Base-by-base conservation (phyloP, 2,329 filamentous ascomycete species). In the Arthrobotrys conoides region DNA sequence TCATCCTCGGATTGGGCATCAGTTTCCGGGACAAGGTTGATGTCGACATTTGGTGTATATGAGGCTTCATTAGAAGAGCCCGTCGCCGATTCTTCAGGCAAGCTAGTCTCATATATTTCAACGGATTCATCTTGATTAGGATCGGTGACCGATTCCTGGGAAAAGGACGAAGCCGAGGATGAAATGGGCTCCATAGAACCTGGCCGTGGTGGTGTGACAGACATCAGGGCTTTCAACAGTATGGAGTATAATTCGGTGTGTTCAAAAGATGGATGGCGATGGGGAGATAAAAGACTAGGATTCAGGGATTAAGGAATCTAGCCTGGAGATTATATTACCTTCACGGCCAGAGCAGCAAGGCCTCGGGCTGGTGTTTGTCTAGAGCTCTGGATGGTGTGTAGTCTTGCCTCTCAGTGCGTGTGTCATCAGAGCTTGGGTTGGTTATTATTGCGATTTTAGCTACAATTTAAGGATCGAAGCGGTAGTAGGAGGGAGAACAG, bases 111-210 rank as follows among this genome's bases (percentile, higher is more conserved):
- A 61, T 38, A 63, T 27, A 18, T 49, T 24, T 77, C 61, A 66
- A 67, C 6, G 20, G 67, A 41, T 57, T 77, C 73, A 71, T 44
- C 27, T 57, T 68, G 72, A 20, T 61, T 49, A 46, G 27, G 41
- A 22, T 71, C 67, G 67, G 18, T 57, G 18, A 24, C 33, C 22
- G 53, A 30, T 9, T 71, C 73, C 22, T 59, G 53, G 9, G 73
- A 61, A 53, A 71, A 41, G 41, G 73, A 68, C 8, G 73, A 77
- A 41, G 53, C 67, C 51, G 73, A 77, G 41, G 73, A 77, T 51
- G 72, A 76, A 30, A 77, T 71, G 27, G 73, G 73, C 53, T 77
- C 73, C 18, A 67, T 71, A 36, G 73, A 77, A 16, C 73, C 73
- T 49, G 73, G 73, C 41, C 73, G 70, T 27, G 67, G 73, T 22